Evolutionary conservation across 768 basidiomycete species (phyloP).

Genomic region (Porpolomopsis calyptriformis): DNA sequence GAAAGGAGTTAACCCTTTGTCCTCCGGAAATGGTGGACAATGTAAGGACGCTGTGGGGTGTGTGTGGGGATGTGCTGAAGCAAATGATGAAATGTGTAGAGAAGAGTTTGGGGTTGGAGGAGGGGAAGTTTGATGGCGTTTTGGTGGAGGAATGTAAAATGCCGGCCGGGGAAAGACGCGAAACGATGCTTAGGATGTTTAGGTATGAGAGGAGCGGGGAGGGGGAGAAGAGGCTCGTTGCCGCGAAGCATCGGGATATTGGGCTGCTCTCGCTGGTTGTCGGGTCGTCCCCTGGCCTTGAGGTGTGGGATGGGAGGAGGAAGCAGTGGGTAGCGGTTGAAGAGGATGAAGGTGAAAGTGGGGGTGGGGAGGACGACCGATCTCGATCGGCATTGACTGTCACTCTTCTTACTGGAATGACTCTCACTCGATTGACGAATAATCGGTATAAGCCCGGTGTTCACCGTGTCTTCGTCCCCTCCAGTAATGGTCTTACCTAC

Average conservation of each 20-base stretch:
- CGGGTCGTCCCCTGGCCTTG: slow-evolving; percentile 1
- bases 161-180: neutral
- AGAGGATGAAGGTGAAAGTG: neutral
- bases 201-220: neutral
- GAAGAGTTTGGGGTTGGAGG: neutral
- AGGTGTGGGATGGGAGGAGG: neutral
- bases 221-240: neutral
- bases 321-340: neutral
- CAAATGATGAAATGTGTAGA: neutral
- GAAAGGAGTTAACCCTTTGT: too few relatives aligned
- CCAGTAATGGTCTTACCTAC: neutral
- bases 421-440: neutral
- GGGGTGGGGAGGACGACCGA: neutral
- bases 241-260: neutral
- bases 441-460: slow-evolving; percentile 1
- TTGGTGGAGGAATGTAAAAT: neutral
- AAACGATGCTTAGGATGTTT: slow-evolving; percentile 3
- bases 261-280: slow-evolving; percentile 2
- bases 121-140: neutral
- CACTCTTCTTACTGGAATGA: neutral
- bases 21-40: neutral
- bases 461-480: slow-evolving; percentile 1
- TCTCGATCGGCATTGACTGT: neutral
- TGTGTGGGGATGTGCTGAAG: neutral
- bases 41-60: neutral